Evolutionary conservation across 805 yeast genomes (phyloP).

Genomic region (Saturnispora zaruensis): DNA sequence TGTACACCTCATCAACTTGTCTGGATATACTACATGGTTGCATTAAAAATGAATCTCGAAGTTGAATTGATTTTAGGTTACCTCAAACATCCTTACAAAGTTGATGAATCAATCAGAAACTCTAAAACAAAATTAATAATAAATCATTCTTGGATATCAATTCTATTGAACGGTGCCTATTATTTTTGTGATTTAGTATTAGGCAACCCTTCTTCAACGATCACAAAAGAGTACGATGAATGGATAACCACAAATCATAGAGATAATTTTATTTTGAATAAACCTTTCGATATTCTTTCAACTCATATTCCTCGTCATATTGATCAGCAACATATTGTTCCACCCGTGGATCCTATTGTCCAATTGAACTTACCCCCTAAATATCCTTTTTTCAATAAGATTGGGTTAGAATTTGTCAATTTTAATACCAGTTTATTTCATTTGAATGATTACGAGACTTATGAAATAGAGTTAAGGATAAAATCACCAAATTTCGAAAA

Average conservation of each 20-base stretch:
- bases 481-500: slow-evolving; percentile 61
- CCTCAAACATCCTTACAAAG: slow-evolving; percentile 67
- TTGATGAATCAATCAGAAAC: slow-evolving; percentile 27
- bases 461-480: slow-evolving; percentile 66
- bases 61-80: slow-evolving; percentile 77
- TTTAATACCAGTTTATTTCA: slow-evolving; percentile 73
- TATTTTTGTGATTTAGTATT: slow-evolving; percentile 66
- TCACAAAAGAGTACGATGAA: slow-evolving; percentile 33
- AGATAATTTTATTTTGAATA: slow-evolving; percentile 54
- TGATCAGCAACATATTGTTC: slow-evolving; percentile 77
- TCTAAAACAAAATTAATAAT: slow-evolving; percentile 39
- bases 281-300: slow-evolving; percentile 67
- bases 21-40: slow-evolving; percentile 63
- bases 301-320: slow-evolving; percentile 81
- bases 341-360: slow-evolving; percentile 70
- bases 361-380: slow-evolving; percentile 78
- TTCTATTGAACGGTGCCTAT: slow-evolving; percentile 68
- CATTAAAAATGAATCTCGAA: slow-evolving; percentile 59
- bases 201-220: slow-evolving; percentile 51
- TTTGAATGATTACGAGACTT: slow-evolving; percentile 64
- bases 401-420: slow-evolving; percentile 49
- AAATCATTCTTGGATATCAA: slow-evolving; percentile 87
- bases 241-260: slow-evolving; percentile 22
- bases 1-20: slow-evolving; percentile 55
- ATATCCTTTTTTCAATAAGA: slow-evolving; percentile 70